Conservation (phyloP, 768 basidiomycete species). For the Cyathus striatus region DNA sequence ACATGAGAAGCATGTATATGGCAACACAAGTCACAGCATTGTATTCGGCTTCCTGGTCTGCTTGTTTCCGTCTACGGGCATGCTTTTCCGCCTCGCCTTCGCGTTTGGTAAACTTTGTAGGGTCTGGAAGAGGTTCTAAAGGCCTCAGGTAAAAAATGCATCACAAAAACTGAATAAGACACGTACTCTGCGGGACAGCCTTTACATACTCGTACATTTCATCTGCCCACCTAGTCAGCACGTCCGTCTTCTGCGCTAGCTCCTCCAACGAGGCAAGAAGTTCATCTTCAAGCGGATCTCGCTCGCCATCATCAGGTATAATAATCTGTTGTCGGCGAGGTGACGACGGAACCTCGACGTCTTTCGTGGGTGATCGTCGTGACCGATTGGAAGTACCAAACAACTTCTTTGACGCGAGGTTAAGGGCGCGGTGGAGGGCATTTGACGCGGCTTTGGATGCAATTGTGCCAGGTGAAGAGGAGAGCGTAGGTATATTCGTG, state of each 20-base stretch:
- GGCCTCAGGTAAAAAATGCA: not conserved
- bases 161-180: not conserved
- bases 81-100: slow-evolving; percentile 71
- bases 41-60: slow-evolving; percentile 76
- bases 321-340: slow-evolving; percentile 56
- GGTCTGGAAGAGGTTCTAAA: slow-evolving; percentile 77
- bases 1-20: slow-evolving; percentile 87
- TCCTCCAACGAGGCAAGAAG: slow-evolving; percentile 82
- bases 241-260: slow-evolving; percentile 93
- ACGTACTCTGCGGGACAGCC: slow-evolving; percentile 77
- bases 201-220: slow-evolving; percentile 90
- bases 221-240: slow-evolving; percentile 90
- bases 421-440: slow-evolving; percentile 75
- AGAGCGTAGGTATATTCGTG: slow-evolving; percentile 47
- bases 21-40: slow-evolving; percentile 84
- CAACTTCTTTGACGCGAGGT: slow-evolving; percentile 74
- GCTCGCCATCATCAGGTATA: slow-evolving; percentile 33
- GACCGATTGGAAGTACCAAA: slow-evolving; percentile 51
- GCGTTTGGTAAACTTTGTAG: slow-evolving; percentile 64
- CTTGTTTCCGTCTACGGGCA: slow-evolving; percentile 63
- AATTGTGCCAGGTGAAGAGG: slow-evolving; percentile 59
- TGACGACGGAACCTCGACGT: slow-evolving; percentile 42
- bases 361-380: slow-evolving; percentile 31
- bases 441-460: slow-evolving; percentile 64
- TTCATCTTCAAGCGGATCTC: slow-evolving; percentile 77